Conservation (phyloP, 306 rosid genomes). For the Lablab purpureus region DNA sequence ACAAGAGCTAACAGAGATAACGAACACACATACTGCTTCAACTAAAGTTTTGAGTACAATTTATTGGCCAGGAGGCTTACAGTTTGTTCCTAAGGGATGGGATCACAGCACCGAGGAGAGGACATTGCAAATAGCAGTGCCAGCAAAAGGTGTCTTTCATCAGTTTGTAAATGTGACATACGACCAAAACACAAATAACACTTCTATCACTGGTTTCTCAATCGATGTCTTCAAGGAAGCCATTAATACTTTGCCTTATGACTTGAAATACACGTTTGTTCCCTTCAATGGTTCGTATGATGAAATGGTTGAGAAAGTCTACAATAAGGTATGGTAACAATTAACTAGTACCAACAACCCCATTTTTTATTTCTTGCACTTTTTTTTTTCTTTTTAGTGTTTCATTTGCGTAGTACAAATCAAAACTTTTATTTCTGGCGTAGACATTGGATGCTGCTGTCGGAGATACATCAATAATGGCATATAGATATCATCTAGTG, state of each 20-base stretch:
- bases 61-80: constrained; percentile 57
- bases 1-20: background rate
- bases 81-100: constrained; percentile 52
- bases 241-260: constrained; percentile 47
- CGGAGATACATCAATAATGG: constrained; percentile 63
- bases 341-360: background rate
- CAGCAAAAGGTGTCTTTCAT: constrained; percentile 50
- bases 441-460: constrained; percentile 67
- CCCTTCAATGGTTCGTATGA: background rate
- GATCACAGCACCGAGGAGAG: constrained; percentile 9
- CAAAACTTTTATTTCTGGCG: constrained; percentile 1
- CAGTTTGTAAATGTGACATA: constrained; percentile 63
- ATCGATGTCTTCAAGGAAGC: constrained; percentile 61
- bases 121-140: constrained; percentile 57
- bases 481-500: constrained; percentile 53
- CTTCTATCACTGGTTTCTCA: constrained; percentile 58
- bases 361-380: background rate
- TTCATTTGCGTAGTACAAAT: background rate
- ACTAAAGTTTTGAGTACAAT: background rate
- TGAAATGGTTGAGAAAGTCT: constrained; percentile 6
- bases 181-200: constrained; percentile 39
- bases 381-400: background rate
- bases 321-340: background rate
- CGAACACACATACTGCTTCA: background rate
- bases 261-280: constrained; percentile 41